Base-by-base conservation (phyloP, 2,329 filamentous ascomycete species). In the Triangularia verruculosa region DNA sequence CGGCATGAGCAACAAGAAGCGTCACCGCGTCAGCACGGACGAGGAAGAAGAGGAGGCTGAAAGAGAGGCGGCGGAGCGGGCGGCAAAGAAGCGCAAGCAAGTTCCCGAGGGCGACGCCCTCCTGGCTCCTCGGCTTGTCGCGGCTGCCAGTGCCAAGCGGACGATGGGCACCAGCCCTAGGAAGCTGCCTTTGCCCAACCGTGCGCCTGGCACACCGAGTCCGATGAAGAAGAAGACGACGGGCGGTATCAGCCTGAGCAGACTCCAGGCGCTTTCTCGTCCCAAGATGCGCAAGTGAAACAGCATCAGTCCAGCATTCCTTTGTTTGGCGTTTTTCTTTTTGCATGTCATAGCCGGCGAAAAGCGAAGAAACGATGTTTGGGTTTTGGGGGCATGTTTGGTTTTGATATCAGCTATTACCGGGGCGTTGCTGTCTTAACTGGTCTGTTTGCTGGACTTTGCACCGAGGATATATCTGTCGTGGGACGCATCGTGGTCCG, bases 1-100 rank as follows among this genome's bases (percentile, higher is more conserved):
- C 68, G 87, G 87, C 17, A 83, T 89, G 76, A 74, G 79, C 7
- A 89, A 86, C 77, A 89, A 89, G 79, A 89, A 88, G 76, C 83
- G 87, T 25, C 81, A 83, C 69, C 81, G 86, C n/a, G 81, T 82
- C 15, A 82, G 76, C 59, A 81, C 80, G 56, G 84, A 86, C 51
- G 83, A 85, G 61, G 85, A 87, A 60, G 82, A 84, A 32, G 81
- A 83, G 58, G 74, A 78, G 54, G 39, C 32, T n/a, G 78, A 82
- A 65, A 17, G 39, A 8, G 39, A 47, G 39, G 80, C 77, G 2
- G 75, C 73, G 2, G 77, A 81, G 63, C 81, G 83, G 13, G 82
- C 81, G 1, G 77, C 80, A 25, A 89, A 89, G 80, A 88, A 87
- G 77, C 80, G 80, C 43, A 86, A 82, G 51, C 77, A 80, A 8